phyloP scores from a whole-genome alignment of 2,329 filamentous ascomycete species.

The Colletotrichum musicola region DNA sequence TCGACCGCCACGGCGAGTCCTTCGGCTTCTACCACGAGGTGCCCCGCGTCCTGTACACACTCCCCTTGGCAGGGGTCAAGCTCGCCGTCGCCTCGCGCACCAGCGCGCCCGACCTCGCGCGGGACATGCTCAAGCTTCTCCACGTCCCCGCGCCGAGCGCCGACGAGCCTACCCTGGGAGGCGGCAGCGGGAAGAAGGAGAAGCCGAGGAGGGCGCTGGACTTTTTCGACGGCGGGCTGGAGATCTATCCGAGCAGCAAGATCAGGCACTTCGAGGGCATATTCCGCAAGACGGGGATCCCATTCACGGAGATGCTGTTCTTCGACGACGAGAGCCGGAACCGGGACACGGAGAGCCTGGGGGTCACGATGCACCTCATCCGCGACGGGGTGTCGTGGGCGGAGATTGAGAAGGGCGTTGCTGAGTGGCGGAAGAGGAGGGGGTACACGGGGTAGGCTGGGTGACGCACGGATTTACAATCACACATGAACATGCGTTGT shows the following conservation, averaged over 20 bases:
- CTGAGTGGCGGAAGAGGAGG: conserved; percentile 82
- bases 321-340: conserved; percentile 95
- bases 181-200: conserved; percentile 41
- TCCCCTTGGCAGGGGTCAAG: conserved; percentile 59
- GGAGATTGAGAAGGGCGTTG: conserved; percentile 84
- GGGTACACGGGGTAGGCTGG: conserved; percentile 51
- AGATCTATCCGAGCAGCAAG: conserved; percentile 84
- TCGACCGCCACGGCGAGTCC: conserved; percentile 72
- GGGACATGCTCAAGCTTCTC: conserved; percentile 83
- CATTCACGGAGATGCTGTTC: conserved; percentile 90
- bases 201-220: conserved; percentile 65
- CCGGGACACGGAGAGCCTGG: conserved; percentile 81
- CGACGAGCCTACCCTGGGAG: conserved; percentile 41
- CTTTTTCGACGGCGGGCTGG: conserved; percentile 70
- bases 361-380: conserved; percentile 87
- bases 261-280: conserved; percentile 85
- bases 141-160: conserved; percentile 61
- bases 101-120: conserved; percentile 80
- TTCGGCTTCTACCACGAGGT: conserved; percentile 80
- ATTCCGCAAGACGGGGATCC: conserved; percentile 76
- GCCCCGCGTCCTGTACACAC: conserved; percentile 73
- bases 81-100: conserved; percentile 87
- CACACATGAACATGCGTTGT: background rate
- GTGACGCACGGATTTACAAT: too few relatives aligned
- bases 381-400: conserved; percentile 80